A percentile compares a stretch with the other conserved stretches of the same genome.
Conservation (phyloP, 139 green algal genomes). For the Picochlorum sp. region DNA sequence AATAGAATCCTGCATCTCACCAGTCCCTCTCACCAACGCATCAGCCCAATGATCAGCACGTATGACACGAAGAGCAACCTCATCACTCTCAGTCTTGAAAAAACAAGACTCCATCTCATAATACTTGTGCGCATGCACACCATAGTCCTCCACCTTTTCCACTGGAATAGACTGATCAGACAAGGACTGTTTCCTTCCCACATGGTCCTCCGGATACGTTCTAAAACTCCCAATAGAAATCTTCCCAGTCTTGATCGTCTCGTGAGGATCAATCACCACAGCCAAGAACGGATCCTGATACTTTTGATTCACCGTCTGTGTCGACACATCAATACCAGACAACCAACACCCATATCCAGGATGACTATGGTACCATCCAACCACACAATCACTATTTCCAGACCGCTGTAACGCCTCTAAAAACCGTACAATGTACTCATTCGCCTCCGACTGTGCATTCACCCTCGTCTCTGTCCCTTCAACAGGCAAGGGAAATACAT, state of each 20-base stretch:
- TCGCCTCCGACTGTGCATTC: conserved; percentile 81
- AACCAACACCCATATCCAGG: conserved; percentile 99
- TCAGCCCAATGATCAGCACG: conserved; percentile 94
- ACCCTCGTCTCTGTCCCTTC: conserved; percentile 97
- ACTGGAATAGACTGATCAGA: conserved; percentile 95
- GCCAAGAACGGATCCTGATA: conserved; percentile 94
- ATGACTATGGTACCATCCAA: conserved; percentile 99
- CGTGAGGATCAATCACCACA: conserved; percentile 92
- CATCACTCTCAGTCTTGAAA: conserved; percentile 89
- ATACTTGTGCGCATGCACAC: conserved; percentile 70
- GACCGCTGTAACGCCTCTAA: conserved; percentile 49
- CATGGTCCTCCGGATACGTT: conserved; percentile 47
- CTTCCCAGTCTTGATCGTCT: conserved; percentile 91
- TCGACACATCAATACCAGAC: conserved; percentile 81
- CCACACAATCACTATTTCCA: conserved; percentile 81
- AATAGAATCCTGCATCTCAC: conserved; percentile 70
- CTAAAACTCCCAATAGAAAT: conserved; percentile 94
- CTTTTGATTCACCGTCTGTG: conserved; percentile 82
- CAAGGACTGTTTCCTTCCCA: not conserved
- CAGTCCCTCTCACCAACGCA: conserved; percentile 72
- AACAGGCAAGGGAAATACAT: conserved; percentile 93
- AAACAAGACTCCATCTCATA: conserved; percentile 77
- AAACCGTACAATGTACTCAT: conserved; percentile 96
- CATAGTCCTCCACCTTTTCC: conserved; percentile 98
- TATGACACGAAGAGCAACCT: conserved; percentile 76